Conservation (phyloP, 2,329 filamentous ascomycete genomes). For the Arthrobotrys megalospora region DNA sequence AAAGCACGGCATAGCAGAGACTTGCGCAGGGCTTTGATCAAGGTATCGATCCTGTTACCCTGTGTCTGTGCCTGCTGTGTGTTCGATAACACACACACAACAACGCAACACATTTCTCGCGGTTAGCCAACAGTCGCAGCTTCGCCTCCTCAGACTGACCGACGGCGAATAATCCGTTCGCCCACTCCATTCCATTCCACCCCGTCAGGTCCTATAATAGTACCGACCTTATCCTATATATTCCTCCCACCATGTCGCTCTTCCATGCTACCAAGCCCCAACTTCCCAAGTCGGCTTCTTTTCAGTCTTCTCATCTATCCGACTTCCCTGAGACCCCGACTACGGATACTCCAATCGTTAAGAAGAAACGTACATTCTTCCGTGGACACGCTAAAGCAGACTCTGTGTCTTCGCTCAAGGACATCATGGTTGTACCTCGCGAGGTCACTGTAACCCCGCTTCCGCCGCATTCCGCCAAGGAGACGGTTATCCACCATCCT, state of each 20-base stretch:
- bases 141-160: slow-evolving; percentile 29
- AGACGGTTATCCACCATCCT: slow-evolving; percentile 9
- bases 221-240: not conserved
- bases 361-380: slow-evolving; percentile 60
- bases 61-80: not conserved
- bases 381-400: slow-evolving; percentile 46
- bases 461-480: slow-evolving; percentile 31
- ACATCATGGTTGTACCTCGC: slow-evolving; percentile 44
- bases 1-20: not conserved
- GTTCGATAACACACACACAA: slow-evolving; percentile 18
- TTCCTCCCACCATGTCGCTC: slow-evolving; percentile 44
- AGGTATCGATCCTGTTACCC: slow-evolving; percentile 1
- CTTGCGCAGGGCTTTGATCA: not conserved
- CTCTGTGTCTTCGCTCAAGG: slow-evolving; percentile 46
- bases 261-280: slow-evolving; percentile 42
- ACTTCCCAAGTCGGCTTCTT: slow-evolving; percentile 31
- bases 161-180: slow-evolving; percentile 12
- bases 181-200: not conserved
- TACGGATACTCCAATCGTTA: slow-evolving; percentile 36
- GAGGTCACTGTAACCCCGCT: slow-evolving; percentile 29
- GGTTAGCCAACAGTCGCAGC: slow-evolving; percentile 29
- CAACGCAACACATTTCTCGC: slow-evolving; percentile 34
- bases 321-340: not conserved
- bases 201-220: not conserved
- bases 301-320: slow-evolving; percentile 10